Conservation (phyloP, 352 stramenopile species). For the Phytophthora europaea region DNA sequence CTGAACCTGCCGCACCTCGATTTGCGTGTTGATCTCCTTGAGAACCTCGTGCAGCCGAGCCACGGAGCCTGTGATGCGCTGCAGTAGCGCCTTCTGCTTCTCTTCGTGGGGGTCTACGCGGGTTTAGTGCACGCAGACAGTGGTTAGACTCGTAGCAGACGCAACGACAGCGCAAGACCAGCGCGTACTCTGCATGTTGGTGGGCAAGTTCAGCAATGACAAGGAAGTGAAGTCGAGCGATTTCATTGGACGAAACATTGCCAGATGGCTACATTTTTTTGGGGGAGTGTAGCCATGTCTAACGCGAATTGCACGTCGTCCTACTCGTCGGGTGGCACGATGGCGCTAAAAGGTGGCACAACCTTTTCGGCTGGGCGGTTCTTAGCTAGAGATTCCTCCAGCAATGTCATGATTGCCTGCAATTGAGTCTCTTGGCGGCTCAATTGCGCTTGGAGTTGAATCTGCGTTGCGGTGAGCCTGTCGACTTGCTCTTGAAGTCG, state of each 20-base stretch:
- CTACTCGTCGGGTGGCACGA: constrained; percentile 45
- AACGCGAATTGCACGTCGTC: not conserved
- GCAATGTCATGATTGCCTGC: constrained; percentile 57
- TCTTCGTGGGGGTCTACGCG: constrained; percentile 82
- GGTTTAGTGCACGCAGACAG: not conserved
- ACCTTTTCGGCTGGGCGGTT: constrained; percentile 21
- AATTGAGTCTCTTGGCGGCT: constrained; percentile 66
- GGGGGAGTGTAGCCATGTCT: constrained; percentile 22
- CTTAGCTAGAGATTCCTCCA: constrained; percentile 41
- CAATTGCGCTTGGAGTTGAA: constrained; percentile 66
- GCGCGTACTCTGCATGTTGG: constrained; percentile 38
- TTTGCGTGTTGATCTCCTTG: constrained; percentile 88
- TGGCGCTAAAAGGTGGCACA: constrained; percentile 61
- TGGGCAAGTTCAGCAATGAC: constrained; percentile 6
- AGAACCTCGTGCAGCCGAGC: constrained; percentile 83
- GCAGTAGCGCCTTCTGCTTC: constrained; percentile 88
- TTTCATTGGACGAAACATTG: constrained; percentile 6
- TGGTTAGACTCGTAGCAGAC: constrained; percentile 4
- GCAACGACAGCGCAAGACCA: not conserved
- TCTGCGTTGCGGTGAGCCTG: constrained; percentile 61
- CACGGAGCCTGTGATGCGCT: constrained; percentile 83
- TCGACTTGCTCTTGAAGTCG: constrained; percentile 69
- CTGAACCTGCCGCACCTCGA: constrained; percentile 59
- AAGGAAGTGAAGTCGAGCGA: constrained; percentile 7
- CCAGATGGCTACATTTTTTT: constrained; percentile 26